phyloP scores from a whole-genome alignment of 805 yeast species.

The Lipomyces chichibuensis region DNA sequence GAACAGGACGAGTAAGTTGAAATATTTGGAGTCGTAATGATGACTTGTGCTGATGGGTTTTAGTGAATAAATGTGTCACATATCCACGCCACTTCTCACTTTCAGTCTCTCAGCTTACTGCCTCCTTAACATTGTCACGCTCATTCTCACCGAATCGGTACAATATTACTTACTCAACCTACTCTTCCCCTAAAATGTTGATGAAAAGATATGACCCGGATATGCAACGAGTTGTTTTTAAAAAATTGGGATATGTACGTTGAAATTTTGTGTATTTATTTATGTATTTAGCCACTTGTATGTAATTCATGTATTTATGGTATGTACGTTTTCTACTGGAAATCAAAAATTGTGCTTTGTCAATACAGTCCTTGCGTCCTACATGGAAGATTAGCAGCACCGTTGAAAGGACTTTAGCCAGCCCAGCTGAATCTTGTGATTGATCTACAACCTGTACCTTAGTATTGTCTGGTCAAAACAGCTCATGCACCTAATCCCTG shows the following conservation, averaged over 20 bases:
- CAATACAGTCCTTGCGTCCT: not conserved
- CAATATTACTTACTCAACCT: not conserved
- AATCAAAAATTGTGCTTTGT: not conserved
- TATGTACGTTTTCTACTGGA: not conserved
- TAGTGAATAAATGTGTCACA: not conserved
- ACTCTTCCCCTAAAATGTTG: not conserved
- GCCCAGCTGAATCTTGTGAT: too few relatives aligned
- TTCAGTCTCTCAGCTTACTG: not conserved
- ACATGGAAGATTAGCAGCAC: too few relatives aligned
- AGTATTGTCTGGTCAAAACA: too few relatives aligned
- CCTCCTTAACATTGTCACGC: not conserved
- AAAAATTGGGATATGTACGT: not conserved
- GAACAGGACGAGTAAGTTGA: conserved; percentile 5
- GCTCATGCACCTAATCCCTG: too few relatives aligned
- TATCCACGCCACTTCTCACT: not conserved
- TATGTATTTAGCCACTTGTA: not conserved
- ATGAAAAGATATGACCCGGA: conserved; percentile 1
- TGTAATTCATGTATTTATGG: not conserved
- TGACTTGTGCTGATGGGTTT: not conserved
- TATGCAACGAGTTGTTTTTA: not conserved
- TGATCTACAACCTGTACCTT: too few relatives aligned
- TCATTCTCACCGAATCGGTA: not conserved
- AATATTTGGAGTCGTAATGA: not conserved
- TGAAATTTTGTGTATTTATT: not conserved
- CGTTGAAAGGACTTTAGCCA: too few relatives aligned